A percentile compares a stretch with the other conserved stretches of the same genome.
These are phyloP conservation scores for Eucalyptus camaldulensis DNA, from an alignment of 345 rosid species.

Conservation along the genomic window DNA sequence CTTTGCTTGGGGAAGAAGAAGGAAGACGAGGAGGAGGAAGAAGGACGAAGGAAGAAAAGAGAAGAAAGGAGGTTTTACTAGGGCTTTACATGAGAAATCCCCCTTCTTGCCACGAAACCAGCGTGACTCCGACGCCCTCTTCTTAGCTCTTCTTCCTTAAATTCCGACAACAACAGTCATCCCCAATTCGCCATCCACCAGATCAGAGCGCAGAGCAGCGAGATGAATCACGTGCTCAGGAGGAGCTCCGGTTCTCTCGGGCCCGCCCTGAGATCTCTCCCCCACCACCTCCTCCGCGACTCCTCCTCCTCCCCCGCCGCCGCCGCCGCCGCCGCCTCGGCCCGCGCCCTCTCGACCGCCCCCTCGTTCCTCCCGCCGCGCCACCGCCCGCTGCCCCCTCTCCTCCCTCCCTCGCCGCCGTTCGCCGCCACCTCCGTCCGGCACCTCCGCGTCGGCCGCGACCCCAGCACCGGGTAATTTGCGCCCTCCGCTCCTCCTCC, in stretches of 20 bases:
- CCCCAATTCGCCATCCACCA: not conserved
- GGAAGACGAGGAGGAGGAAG: not conserved
- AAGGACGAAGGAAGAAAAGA: not conserved
- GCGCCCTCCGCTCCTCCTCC: not conserved
- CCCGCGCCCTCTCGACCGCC: constrained; percentile 1
- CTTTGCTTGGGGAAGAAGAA: not conserved
- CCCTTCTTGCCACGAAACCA: not conserved
- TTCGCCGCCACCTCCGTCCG: constrained; percentile 22
- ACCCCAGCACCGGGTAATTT: constrained; percentile 19
- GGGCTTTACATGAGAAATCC: not conserved
- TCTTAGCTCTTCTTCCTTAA: not conserved
- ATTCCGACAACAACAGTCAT: not conserved
- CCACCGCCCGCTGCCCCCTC: not conserved
- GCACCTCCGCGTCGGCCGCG: constrained; percentile 28
- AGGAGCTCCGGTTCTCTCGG: not conserved
- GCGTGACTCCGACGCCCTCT: not conserved
- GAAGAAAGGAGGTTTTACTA: not conserved
- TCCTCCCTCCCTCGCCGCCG: not conserved
- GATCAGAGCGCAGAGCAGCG: not conserved
- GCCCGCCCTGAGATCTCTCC: constrained; percentile 8
- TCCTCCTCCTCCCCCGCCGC: not conserved
- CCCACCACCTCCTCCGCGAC: not conserved
- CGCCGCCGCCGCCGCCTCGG: not conserved
- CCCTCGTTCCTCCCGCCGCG: not conserved
- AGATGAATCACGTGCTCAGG: constrained; percentile 2